A percentile compares a stretch with the other conserved stretches of the same genome.
These are phyloP conservation scores for Sporobolomyces phaffii DNA, from an alignment of 768 basidiomycete genomes.

Conservation along the genomic window DNA sequence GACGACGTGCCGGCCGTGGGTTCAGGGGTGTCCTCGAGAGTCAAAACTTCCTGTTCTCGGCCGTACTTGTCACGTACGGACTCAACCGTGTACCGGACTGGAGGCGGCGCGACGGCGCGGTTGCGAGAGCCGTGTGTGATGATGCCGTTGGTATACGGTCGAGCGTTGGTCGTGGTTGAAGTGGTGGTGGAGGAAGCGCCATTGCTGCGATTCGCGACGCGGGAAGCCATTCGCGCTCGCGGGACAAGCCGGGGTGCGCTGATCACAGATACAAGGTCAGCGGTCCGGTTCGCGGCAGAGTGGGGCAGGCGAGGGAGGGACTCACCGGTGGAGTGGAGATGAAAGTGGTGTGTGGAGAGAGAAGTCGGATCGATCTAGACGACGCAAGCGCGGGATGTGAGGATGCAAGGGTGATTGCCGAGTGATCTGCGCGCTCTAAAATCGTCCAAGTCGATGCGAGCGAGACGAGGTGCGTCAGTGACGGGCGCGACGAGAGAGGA, in stretches of 20 bases:
- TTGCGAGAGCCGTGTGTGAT: too few relatives aligned
- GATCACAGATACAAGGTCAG: not conserved
- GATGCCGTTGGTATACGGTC: not conserved
- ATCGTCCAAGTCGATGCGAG: too few relatives aligned
- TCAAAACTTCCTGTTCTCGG: constrained; percentile 28
- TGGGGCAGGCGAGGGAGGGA: not conserved
- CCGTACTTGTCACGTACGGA: constrained; percentile 16
- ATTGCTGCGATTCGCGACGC: not conserved
- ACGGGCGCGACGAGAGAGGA: too few relatives aligned
- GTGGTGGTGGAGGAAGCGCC: not conserved
- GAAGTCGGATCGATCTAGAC: too few relatives aligned
- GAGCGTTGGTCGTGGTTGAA: not conserved
- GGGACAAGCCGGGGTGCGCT: not conserved
- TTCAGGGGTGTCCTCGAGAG: constrained; percentile 38
- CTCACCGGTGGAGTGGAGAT: not conserved
- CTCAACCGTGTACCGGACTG: constrained; percentile 26
- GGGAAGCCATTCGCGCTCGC: not conserved
- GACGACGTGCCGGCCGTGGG: constrained; percentile 4
- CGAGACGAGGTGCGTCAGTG: too few relatives aligned
- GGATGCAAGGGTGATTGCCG: too few relatives aligned
- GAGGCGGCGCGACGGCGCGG: not conserved
- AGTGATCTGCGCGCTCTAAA: too few relatives aligned
- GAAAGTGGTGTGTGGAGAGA: not conserved
- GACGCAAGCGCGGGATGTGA: too few relatives aligned
- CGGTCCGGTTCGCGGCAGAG: constrained; percentile 11